Conservation (phyloP, 345 rosid species). For the Iberis pinnata region DNA sequence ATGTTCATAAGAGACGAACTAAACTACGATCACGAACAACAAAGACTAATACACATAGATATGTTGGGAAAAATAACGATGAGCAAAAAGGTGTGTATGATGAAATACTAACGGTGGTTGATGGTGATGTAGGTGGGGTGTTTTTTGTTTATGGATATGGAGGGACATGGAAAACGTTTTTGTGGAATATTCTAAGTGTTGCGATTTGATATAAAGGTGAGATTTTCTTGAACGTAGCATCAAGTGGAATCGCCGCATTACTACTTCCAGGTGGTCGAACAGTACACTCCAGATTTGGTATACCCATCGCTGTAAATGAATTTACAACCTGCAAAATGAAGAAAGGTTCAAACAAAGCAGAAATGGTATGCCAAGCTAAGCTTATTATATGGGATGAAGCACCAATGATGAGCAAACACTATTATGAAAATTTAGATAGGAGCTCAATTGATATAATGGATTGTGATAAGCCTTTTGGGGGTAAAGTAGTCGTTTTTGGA, state of each 20-base stretch:
- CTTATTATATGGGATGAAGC: neutral
- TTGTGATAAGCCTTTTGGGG: neutral
- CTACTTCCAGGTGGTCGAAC: neutral
- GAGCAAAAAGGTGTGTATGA: neutral
- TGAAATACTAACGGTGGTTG: neutral
- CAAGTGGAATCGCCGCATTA: neutral
- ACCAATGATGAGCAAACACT: neutral
- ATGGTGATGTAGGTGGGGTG: neutral
- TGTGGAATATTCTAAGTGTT: neutral
- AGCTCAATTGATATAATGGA: neutral
- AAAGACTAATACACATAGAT: neutral
- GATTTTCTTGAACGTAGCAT: neutral
- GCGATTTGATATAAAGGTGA: neutral
- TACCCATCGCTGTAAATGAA: neutral
- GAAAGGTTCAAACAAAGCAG: neutral
- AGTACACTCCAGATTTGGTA: neutral
- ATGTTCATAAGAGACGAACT: neutral
- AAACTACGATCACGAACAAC: neutral
- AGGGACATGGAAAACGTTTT: neutral
- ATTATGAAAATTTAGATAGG: neutral
- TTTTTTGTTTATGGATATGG: neutral
- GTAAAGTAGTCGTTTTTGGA: neutral
- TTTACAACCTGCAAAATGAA: neutral
- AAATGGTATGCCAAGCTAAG: neutral
- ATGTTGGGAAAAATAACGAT: neutral